Conservation (phyloP, 2,329 filamentous ascomycete genomes). For the Sporothrix mexicana region DNA sequence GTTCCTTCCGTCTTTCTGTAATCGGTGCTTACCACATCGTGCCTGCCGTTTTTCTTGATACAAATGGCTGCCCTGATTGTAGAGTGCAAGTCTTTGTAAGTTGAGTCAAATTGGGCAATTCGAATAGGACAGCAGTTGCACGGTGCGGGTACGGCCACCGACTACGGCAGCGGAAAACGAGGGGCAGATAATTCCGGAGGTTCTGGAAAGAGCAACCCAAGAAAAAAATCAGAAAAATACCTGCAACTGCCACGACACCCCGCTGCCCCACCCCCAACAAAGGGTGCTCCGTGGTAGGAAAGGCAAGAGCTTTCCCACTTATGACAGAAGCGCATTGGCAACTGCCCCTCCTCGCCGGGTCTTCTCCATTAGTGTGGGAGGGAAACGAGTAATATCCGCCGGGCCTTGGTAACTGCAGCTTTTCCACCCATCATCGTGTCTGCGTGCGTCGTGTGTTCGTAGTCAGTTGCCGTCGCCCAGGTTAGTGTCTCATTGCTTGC, state of each 20-base stretch:
- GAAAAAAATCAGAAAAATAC: slow-evolving; percentile 14
- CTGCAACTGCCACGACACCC: slow-evolving; percentile 19
- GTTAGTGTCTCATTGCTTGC: background rate
- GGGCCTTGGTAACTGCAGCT: background rate
- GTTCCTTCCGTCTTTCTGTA: background rate
- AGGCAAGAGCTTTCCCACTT: slow-evolving; percentile 16
- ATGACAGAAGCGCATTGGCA: slow-evolving; percentile 12
- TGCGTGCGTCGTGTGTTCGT: background rate
- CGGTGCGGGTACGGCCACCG: background rate
- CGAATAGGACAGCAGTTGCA: background rate
- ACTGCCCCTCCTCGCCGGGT: slow-evolving; percentile 24
- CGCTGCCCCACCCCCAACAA: slow-evolving; percentile 33
- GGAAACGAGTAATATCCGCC: slow-evolving; percentile 8
- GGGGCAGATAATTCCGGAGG: slow-evolving; percentile 20
- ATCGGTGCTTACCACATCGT: slow-evolving; percentile 14
- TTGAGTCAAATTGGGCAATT: slow-evolving; percentile 24
- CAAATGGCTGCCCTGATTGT: background rate
- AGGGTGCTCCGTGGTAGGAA: slow-evolving; percentile 3
- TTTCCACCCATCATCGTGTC: background rate
- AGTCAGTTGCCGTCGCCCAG: background rate
- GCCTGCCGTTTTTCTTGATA: slow-evolving; percentile 11
- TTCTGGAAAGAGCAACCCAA: slow-evolving; percentile 21
- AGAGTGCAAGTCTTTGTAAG: slow-evolving; percentile 15
- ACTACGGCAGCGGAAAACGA: slow-evolving; percentile 20
- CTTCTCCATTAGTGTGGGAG: slow-evolving; percentile 31